phyloP scores from a whole-genome alignment of 495 filamentous ascomycete genomes.

The Letharia lupina region DNA sequence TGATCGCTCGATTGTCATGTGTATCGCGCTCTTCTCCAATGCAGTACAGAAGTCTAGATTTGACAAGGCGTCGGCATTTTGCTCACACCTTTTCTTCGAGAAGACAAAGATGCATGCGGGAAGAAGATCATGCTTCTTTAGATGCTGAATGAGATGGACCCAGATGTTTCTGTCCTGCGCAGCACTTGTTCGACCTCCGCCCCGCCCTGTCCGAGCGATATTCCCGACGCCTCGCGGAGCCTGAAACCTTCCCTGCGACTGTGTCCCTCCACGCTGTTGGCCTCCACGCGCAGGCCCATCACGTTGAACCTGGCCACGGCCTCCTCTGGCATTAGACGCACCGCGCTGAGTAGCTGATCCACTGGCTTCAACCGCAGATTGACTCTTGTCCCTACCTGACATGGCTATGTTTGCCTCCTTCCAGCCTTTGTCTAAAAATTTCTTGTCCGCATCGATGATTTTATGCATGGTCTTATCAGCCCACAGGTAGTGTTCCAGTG shows the following conservation, averaged over 20 bases:
- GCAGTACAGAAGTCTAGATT: slow-evolving; percentile 92
- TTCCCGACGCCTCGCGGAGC: slow-evolving; percentile 63
- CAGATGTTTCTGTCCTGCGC: slow-evolving; percentile 95
- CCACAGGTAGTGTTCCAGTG: slow-evolving; percentile 94
- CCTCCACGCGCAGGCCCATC: slow-evolving; percentile 42
- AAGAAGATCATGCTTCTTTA: slow-evolving; percentile 76
- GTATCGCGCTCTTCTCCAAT: slow-evolving; percentile 86
- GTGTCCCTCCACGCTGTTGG: slow-evolving; percentile 42
- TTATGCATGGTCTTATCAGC: slow-evolving; percentile 84
- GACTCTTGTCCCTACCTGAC: slow-evolving; percentile 72
- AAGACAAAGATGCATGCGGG: slow-evolving; percentile 97
- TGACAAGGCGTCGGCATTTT: slow-evolving; percentile 89
- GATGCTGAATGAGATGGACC: slow-evolving; percentile 87
- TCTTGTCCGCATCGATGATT: slow-evolving; percentile 88
- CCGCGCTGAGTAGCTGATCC: slow-evolving; percentile 31
- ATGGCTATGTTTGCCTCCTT: slow-evolving; percentile 83
- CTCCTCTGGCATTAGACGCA: slow-evolving; percentile 42
- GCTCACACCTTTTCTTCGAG: slow-evolving; percentile 93
- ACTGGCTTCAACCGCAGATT: slow-evolving; percentile 44
- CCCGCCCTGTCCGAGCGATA: slow-evolving; percentile 78
- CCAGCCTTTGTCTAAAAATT: slow-evolving; percentile 83
- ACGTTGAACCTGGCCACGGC: slow-evolving; percentile 38
- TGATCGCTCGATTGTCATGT: slow-evolving; percentile 96
- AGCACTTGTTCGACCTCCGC: slow-evolving; percentile 71
- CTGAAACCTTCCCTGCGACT: slow-evolving; percentile 46